Percentiles rank a stretch among this genome's conserved stretches.
These are phyloP conservation scores for Talaromyces thailandensis DNA, from an alignment of 495 filamentous ascomycete species.

Conservation along the genomic window DNA sequence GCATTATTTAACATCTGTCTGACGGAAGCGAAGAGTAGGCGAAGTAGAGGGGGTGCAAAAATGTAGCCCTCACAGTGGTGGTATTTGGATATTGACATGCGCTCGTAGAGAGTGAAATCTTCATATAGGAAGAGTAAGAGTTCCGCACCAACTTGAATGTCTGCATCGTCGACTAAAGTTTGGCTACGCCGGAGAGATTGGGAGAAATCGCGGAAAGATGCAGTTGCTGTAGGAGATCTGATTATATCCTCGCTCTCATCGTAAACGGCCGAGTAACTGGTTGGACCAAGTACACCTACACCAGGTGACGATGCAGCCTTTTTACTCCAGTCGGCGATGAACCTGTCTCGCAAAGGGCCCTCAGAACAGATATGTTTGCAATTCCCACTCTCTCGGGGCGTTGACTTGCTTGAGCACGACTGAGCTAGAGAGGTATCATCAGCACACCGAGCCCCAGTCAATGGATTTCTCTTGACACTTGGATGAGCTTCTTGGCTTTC, in stretches of 20 bases:
- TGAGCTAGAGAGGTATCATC: background rate
- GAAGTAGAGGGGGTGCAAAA: slow-evolving; percentile 11
- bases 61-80: slow-evolving; percentile 14
- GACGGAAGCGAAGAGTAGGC: slow-evolving; percentile 11
- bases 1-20: slow-evolving; percentile 11
- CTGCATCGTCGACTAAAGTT: slow-evolving; percentile 9
- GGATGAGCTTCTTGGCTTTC: background rate
- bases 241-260: slow-evolving; percentile 10
- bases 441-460: background rate
- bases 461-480: background rate
- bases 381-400: background rate
- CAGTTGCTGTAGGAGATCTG: background rate
- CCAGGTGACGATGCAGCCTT: background rate
- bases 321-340: slow-evolving; percentile 5
- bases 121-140: slow-evolving; percentile 13
- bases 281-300: slow-evolving; percentile 25
- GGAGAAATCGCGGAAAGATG: slow-evolving; percentile 3
- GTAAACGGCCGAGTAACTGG: slow-evolving; percentile 31
- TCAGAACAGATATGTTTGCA: background rate
- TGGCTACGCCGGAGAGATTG: background rate
- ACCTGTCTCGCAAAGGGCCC: background rate
- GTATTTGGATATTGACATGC: slow-evolving; percentile 14
- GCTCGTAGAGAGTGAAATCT: slow-evolving; percentile 15
- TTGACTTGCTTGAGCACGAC: background rate
- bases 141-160: slow-evolving; percentile 16